Base-by-base conservation (phyloP, 306 rosid species). In the Calophaca sinica region DNA sequence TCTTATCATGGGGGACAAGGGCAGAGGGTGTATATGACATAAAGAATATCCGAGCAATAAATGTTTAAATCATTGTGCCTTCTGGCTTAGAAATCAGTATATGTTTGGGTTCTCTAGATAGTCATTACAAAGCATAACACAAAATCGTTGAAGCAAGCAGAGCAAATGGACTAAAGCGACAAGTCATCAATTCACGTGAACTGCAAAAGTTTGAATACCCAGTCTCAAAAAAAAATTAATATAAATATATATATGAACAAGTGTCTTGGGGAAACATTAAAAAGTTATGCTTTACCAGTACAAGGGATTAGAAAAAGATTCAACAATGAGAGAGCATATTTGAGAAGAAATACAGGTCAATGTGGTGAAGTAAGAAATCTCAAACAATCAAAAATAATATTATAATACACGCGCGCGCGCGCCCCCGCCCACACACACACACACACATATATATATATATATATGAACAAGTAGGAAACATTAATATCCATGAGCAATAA, bases 101-200 rank as follows among this genome's bases (percentile, higher is more conserved):
- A 54, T 15, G 32, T 28, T 70, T 38, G 38, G 48, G 64, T 80
- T 74, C 75, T 13, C 48, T 38, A 13, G 42, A 68, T 15, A 52
- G 59, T 45, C 13, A 41, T 33, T 39, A 59, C 32, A 73, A 49
- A 59, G 51, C 35, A n/a, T 15, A 58, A n/a, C 0, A 31, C 31
- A 63, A 54, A 72, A 46, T 48, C 28, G 11, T 35, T 57, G 49
- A 73, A 48, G 49, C 39, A 55, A 46, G 53, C 20, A 59, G 76
- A 38, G 12, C n/a, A 62, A 50, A 62, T 11, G 12, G 46, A 32
- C 15, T 13, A 28, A 14, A 20, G 73, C 35, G 13, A 20, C 2
- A 3, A 64, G 46, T 9, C 63, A 68, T 13, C 14, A 6, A 50
- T 39, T 38, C 49, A 54, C 64, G 39, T 26, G 33, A 42, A 12